Conservation (phyloP, 2,329 filamentous ascomycete genomes). For the Microdochium paspali region DNA sequence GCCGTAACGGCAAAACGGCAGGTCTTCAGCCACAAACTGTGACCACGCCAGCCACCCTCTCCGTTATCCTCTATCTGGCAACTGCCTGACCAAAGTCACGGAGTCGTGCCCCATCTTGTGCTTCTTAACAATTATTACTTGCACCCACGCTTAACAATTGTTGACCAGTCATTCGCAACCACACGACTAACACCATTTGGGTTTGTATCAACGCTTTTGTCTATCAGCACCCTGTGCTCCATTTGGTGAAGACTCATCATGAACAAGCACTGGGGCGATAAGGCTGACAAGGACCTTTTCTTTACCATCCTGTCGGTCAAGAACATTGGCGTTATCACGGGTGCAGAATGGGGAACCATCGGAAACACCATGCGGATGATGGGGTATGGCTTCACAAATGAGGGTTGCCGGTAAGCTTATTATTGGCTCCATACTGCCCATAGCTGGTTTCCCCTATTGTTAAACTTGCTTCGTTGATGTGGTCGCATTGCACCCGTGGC, state of each 20-base stretch:
- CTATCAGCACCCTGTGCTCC: constrained; percentile 3
- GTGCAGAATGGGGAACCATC: constrained; percentile 52
- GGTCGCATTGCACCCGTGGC: too few relatives aligned
- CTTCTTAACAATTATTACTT: background rate
- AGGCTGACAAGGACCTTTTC: constrained; percentile 53
- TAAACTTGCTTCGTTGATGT: background rate
- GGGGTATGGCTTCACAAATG: constrained; percentile 55
- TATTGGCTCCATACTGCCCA: constrained; percentile 4
- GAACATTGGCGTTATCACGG: constrained; percentile 54
- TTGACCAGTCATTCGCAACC: background rate
- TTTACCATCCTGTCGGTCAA: constrained; percentile 54
- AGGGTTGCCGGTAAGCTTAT: constrained; percentile 47
- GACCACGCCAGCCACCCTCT: background rate
- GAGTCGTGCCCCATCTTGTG: background rate
- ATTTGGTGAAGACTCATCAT: constrained; percentile 25
- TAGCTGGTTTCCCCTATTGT: constrained; percentile 1
- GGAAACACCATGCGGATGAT: constrained; percentile 50
- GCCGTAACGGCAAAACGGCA: background rate
- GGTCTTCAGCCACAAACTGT: background rate
- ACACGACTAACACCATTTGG: constrained; percentile 6
- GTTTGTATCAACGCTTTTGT: constrained; percentile 2
- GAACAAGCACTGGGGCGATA: constrained; percentile 53
- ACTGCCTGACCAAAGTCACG: background rate
- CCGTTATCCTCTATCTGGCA: background rate
- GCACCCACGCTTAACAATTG: background rate